Evolutionary conservation across 1,284 basidiomycete genomes (phyloP), one percentile per base, ranked within the genome.

Genomic region (Cryptococcus floricola): DNA sequence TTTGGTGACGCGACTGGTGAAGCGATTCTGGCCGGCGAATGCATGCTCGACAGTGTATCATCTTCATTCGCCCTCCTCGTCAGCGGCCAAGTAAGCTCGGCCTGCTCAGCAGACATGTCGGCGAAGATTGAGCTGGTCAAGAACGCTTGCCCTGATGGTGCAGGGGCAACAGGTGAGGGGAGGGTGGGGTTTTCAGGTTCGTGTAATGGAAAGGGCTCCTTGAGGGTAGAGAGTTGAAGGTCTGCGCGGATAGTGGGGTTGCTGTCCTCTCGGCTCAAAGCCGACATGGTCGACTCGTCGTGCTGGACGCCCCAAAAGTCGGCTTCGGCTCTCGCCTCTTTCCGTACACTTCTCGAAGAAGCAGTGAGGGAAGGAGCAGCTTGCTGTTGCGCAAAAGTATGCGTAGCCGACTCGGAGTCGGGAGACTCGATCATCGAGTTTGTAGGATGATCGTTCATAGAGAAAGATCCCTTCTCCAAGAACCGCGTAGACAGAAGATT

Each of bases 91-190:
- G 69, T 62, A 4, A 69, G 52, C 16, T 68, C 63, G 8, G 69
- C 69, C 50, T 71, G 69, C 46, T 71, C 69, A 1, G 69, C 69
- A 4, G 66, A 68, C 69, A 71, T 70, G 54, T 71, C 69, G n/a
- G 69, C 69, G 37, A 71, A 70, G 54, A 71, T 69, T 10, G 68
- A 68, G 9, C 50, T 57, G 9, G 55, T 44, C 23, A 50, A 51
- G 53, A 64, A 66, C 4, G 64, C 51, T 42, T 50, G 51, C 1
- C 13, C 19, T 14, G 18, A 19, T 23, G 16, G 18, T 25, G 25
- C 14, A 16, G 19, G 18, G 18, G 7, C 8, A 8, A 16, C 44
- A 25, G 44, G 19, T 28, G 44, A 8, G 41, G 27, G 25, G 19
- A 16, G 19, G 16, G 27, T 19, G 25, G 18, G 6, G 2, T 28